Evolutionary conservation across 345 rosid genomes (phyloP), one percentile per base, ranked within the genome.

Genomic region (Citrus inodora): DNA sequence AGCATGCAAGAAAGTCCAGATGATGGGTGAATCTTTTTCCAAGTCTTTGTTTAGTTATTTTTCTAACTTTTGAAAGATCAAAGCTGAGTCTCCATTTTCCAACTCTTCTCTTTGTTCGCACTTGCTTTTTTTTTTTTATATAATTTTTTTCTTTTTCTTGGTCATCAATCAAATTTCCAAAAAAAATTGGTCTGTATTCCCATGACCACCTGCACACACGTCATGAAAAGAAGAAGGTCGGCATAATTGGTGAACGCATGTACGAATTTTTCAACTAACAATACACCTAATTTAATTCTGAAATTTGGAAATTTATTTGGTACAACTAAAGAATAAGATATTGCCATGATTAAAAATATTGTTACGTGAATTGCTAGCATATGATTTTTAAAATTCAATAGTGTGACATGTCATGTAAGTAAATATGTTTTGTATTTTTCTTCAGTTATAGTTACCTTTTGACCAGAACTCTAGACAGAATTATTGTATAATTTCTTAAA

Each of bases 1-100:
- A 69, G 72, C 33, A 69, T 40, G n/a, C 59, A 46, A 46, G 73
- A 70, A 70, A 70, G 59, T 48, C 73, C 7, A 25, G 13, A 42
- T 62, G 58, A 21, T 10, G 69, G 61, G 9, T 11, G 2, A 65
- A 19, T 32, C 2, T 19, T 28, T 33, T 65, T 27, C 68, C 68
- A 17, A 32, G 38, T 64, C 24, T 17, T 64, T 30, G 72, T 46
- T 11, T 40, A 40, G 14, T 24, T 13, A 68, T n/a, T 40, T 66
- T 66, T 70, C 74, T 2, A 7, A 70, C 27, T 19, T 70, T 42
- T 17, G n/a, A n/a, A 70, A 70, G 55, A n/a, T 51, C 11, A 38
- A 38, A 55, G 74, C 19, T 5, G 14, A 53, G 40, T 30, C 62
- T 51, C 2, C 40, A 17, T 16, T n/a, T 53, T 53, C 17, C 62